Conservation (phyloP, 129 eudicot genomes). For the Apium graveolens region DNA sequence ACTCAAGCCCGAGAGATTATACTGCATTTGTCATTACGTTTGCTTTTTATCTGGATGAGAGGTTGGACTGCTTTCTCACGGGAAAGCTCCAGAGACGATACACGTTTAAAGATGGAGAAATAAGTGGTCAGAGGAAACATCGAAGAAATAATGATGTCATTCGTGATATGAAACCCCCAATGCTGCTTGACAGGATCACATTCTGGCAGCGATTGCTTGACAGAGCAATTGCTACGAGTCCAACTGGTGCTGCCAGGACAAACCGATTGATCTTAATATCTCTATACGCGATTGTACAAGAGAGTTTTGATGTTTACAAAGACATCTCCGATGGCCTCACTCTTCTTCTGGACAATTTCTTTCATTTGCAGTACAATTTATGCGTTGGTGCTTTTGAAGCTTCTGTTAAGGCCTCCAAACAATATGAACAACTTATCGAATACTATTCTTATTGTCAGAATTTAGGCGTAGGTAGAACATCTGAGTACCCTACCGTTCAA, state of each 20-base stretch:
- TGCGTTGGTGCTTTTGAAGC: slow-evolving; percentile 39
- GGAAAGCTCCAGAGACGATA: slow-evolving; percentile 56
- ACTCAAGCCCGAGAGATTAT: slow-evolving; percentile 60
- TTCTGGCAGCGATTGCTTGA: slow-evolving; percentile 61
- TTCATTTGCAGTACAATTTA: slow-evolving; percentile 43
- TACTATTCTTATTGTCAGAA: slow-evolving; percentile 43
- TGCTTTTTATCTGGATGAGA: slow-evolving; percentile 56
- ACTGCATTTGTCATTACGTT: slow-evolving; percentile 50
- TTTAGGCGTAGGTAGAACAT: slow-evolving; percentile 42
- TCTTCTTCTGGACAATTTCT: slow-evolving; percentile 50
- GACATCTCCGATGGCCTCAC: slow-evolving; percentile 62
- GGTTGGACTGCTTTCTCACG: slow-evolving; percentile 61
- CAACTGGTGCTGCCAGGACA: slow-evolving; percentile 41
- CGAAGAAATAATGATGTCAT: slow-evolving; percentile 23
- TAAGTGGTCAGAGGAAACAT: not conserved
- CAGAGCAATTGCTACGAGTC: slow-evolving; percentile 59
- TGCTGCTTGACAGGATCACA: slow-evolving; percentile 49
- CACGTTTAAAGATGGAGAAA: slow-evolving; percentile 7
- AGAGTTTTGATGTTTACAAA: slow-evolving; percentile 56
- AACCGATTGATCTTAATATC: slow-evolving; percentile 39
- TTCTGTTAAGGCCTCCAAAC: slow-evolving; percentile 54
- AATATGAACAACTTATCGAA: slow-evolving; percentile 40
- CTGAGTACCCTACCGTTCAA: slow-evolving; percentile 52
- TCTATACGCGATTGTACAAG: slow-evolving; percentile 47
- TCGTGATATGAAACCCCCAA: slow-evolving; percentile 48